phyloP scores from a whole-genome alignment of 164 flowering plant genomes.

The Annona squamosa region DNA sequence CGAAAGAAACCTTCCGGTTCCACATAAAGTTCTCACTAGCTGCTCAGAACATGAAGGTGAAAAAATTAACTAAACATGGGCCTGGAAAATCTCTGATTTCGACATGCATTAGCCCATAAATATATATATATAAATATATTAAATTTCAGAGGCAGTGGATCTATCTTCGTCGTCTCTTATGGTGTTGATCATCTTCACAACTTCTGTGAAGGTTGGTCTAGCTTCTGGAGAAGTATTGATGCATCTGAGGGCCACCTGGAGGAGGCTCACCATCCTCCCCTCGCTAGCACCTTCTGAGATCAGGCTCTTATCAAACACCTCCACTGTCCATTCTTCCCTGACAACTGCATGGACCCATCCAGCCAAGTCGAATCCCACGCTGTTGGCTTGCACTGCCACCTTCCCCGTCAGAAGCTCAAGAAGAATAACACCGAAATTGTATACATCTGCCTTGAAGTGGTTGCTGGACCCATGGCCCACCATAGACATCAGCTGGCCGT shows the following conservation, averaged over 20 bases:
- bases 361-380: slow-evolving; percentile 39
- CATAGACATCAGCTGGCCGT: slow-evolving; percentile 18
- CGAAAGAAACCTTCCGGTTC: no score
- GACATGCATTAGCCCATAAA: no score
- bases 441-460: slow-evolving; percentile 36
- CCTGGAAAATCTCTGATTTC: neutral
- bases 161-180: slow-evolving; percentile 57
- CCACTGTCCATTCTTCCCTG: slow-evolving; percentile 68
- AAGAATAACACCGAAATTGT: slow-evolving; percentile 52
- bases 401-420: slow-evolving; percentile 71
- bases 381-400: slow-evolving; percentile 28
- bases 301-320: slow-evolving; percentile 50
- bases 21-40: no score
- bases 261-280: slow-evolving; percentile 56
- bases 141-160: slow-evolving; percentile 24
- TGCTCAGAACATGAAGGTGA: no score
- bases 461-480: neutral
- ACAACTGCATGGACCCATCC: slow-evolving; percentile 56
- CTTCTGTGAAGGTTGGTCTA: slow-evolving; percentile 48
- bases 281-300: slow-evolving; percentile 45
- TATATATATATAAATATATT: neutral
- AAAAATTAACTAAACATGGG: neutral
- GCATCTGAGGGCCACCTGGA: slow-evolving; percentile 60
- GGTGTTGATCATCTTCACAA: slow-evolving; percentile 33
- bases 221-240: slow-evolving; percentile 33